Conservation (phyloP, 192 early-diverging fungal genomes). For the Obelidium mucronatum region DNA sequence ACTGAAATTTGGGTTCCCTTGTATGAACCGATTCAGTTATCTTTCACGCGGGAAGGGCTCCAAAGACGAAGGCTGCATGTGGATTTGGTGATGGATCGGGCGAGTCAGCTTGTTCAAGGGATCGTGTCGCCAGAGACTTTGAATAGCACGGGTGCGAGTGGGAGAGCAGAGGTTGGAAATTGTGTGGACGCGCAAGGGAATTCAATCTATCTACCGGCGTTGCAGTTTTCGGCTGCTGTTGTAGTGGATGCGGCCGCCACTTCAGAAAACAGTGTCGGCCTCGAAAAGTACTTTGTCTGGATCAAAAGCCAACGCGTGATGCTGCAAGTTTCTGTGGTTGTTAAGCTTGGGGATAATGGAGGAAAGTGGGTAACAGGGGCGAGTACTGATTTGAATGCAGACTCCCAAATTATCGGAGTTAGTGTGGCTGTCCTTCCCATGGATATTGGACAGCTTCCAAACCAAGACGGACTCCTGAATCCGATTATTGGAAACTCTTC, state of each 20-base stretch:
- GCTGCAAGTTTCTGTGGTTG: neutral
- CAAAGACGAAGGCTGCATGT: neutral
- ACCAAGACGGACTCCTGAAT: no score
- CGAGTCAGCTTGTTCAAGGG: neutral
- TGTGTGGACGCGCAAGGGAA: neutral
- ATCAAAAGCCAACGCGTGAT: neutral
- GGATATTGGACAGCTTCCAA: no score
- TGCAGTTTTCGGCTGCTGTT: neutral
- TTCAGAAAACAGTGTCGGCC: neutral
- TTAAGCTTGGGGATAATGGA: neutral
- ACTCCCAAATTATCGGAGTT: no score
- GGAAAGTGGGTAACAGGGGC: neutral
- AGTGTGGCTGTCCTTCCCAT: neutral
- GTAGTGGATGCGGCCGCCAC: neutral
- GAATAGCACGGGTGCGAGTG: neutral
- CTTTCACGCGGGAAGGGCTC: neutral
- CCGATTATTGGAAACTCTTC: no score
- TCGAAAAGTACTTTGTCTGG: neutral
- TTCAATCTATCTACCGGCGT: neutral
- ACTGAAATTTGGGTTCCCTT: neutral
- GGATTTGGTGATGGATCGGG: neutral
- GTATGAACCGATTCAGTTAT: neutral
- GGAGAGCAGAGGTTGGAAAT: neutral
- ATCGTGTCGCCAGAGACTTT: neutral
- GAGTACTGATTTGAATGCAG: neutral